Evolutionary conservation across 164 flowering plant genomes (phyloP), one percentile per base, ranked within the genome.

Genomic region (Sedum album): DNA sequence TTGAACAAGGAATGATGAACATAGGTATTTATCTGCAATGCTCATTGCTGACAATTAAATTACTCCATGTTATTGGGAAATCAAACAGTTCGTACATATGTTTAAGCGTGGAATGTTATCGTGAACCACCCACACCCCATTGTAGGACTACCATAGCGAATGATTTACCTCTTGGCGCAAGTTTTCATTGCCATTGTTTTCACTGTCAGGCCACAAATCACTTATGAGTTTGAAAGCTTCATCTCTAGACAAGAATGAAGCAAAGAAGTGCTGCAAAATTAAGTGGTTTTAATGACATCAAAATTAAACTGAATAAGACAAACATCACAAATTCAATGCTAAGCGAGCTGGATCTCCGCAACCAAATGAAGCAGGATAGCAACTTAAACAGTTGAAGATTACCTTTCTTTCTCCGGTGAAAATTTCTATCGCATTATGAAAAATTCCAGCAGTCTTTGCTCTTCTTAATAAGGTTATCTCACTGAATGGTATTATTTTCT

Each of bases 361-460:
- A n/a, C n/a, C n/a, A n/a, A n/a, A n/a, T n/a, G n/a, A n/a, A n/a
- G n/a, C n/a, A n/a, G n/a, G n/a, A n/a, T n/a, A n/a, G n/a, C n/a
- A n/a, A n/a, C n/a, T n/a, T n/a, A n/a, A n/a, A n/a, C n/a, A n/a
- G n/a, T n/a, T n/a, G n/a, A n/a, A n/a, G n/a, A n/a, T n/a, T 77
- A 91, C 99, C 96, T 85, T 94, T 71, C 78, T 91, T 30, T 61
- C 86, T 30, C 84, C 92, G 53, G 90, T 85, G 30, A 82, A 68
- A 74, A 94, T 87, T 80, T 94, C 99, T 73, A 94, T 90, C 25
- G 99, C 99, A 82, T 87, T 94, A 13, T 92, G 97, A 66, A 94
- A 94, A 21, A 94, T 83, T 51, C 86, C 97, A 25, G 93, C 99
- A 26, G 96, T 89, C 81, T 90, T 94, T 64, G 99, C 99, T 85